Percentiles rank a stretch among this genome's conserved stretches.
These are phyloP conservation scores for Hamigera avellanea DNA, from an alignment of 495 filamentous ascomycete genomes.

Conservation along the genomic window DNA sequence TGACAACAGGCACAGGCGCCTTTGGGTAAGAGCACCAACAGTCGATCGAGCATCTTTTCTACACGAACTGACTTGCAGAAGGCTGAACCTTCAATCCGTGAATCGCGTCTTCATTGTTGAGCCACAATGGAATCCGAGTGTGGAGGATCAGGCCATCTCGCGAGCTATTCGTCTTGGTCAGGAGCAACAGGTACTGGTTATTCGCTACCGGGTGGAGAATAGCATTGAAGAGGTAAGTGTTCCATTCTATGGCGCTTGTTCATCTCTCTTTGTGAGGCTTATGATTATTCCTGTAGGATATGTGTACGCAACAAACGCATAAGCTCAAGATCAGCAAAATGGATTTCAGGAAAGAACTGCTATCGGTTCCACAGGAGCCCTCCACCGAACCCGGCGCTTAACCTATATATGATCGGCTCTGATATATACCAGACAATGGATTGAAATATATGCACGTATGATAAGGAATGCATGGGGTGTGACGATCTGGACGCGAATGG, in stretches of 20 bases:
- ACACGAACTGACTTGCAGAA: too few relatives aligned
- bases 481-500: too few relatives aligned
- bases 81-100: conserved; percentile 36
- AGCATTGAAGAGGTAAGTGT: conserved; percentile 30
- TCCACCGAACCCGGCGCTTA: too few relatives aligned
- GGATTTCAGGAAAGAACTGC: too few relatives aligned
- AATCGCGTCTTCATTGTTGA: conserved; percentile 38
- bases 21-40: conserved; percentile 39
- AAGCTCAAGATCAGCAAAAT: conserved; percentile 6
- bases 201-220: conserved; percentile 30
- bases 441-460: too few relatives aligned
- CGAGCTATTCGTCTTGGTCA: conserved; percentile 37
- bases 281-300: too few relatives aligned
- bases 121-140: conserved; percentile 44
- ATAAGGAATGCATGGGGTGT: too few relatives aligned
- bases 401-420: too few relatives aligned
- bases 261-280: not conserved
- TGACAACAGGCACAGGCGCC: conserved; percentile 41
- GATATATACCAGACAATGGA: too few relatives aligned
- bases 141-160: conserved; percentile 41
- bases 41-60: too few relatives aligned
- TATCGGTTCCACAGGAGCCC: too few relatives aligned
- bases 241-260: not conserved
- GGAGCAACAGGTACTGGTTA: conserved; percentile 25
- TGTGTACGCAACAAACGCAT: conserved; percentile 7